phyloP scores from a whole-genome alignment of 257 asterid genomes.

The Ballota nigra region DNA sequence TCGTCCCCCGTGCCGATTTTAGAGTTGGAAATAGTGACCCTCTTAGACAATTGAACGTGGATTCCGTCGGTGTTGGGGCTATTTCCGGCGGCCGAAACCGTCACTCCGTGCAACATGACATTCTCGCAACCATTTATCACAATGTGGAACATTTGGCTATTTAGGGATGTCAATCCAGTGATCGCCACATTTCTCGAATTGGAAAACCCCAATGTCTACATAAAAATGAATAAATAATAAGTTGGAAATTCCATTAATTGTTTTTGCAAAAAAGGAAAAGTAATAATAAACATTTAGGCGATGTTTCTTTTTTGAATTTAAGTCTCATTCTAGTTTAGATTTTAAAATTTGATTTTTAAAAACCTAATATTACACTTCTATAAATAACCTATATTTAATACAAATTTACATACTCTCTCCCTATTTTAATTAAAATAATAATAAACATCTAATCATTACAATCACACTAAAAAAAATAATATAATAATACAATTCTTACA shows the following conservation, averaged over 20 bases:
- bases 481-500: too few relatives aligned
- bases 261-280: too few relatives aligned
- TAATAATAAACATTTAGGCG: too few relatives aligned
- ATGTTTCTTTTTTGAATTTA: too few relatives aligned
- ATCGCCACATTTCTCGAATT: slow-evolving; percentile 45
- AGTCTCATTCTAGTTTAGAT: too few relatives aligned
- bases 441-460: too few relatives aligned
- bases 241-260: not conserved
- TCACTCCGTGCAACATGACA: slow-evolving; percentile 33
- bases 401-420: too few relatives aligned
- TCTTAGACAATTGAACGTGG: slow-evolving; percentile 38
- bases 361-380: too few relatives aligned
- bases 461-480: too few relatives aligned
- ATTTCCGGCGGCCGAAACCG: slow-evolving; percentile 29
- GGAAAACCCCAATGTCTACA: slow-evolving; percentile 39
- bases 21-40: slow-evolving; percentile 28
- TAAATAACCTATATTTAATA: too few relatives aligned
- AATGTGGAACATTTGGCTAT: slow-evolving; percentile 57
- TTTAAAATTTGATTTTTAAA: too few relatives aligned
- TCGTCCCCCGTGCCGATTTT: slow-evolving; percentile 51
- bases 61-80: slow-evolving; percentile 67
- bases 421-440: too few relatives aligned
- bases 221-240: not conserved
- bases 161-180: slow-evolving; percentile 38
- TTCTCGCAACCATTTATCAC: slow-evolving; percentile 44